These are phyloP conservation scores for Tulasnella sp. DNA, from an alignment of 768 basidiomycete species.

Conservation along the genomic window DNA sequence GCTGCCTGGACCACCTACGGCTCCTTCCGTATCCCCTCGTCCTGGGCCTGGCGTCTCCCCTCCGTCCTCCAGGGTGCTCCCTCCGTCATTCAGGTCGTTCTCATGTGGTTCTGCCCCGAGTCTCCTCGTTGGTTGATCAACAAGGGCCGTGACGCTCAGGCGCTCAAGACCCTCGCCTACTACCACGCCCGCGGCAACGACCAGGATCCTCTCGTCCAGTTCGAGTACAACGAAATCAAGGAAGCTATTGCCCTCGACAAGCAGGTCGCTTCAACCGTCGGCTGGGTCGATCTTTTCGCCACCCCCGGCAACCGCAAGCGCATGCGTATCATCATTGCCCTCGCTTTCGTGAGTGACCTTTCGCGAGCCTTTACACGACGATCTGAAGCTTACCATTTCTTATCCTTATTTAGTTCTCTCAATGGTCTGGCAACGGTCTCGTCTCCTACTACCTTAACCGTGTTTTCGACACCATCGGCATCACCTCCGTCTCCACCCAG, in stretches of 20 bases:
- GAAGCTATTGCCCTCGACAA: constrained; percentile 58
- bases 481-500: constrained; percentile 43
- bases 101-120: constrained; percentile 73
- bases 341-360: constrained; percentile 23
- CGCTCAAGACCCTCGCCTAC: constrained; percentile 66
- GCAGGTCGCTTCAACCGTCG: constrained; percentile 55
- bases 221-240: constrained; percentile 79
- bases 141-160: constrained; percentile 68
- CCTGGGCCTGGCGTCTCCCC: constrained; percentile 82
- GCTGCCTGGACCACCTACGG: constrained; percentile 85
- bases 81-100: constrained; percentile 58
- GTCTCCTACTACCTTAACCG: constrained; percentile 67
- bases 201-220: constrained; percentile 39
- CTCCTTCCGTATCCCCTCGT: constrained; percentile 61
- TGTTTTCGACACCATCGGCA: constrained; percentile 50
- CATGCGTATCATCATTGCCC: constrained; percentile 58
- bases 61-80: constrained; percentile 69
- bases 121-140: constrained; percentile 73
- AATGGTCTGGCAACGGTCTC: constrained; percentile 59
- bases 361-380: not conserved
- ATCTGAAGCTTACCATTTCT: not conserved
- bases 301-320: constrained; percentile 72
- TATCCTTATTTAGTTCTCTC: constrained; percentile 45
- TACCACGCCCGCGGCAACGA: constrained; percentile 76
- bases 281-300: constrained; percentile 64